Conservation (phyloP, 495 filamentous ascomycete species). For the Trichoderma orchidacearum region DNA sequence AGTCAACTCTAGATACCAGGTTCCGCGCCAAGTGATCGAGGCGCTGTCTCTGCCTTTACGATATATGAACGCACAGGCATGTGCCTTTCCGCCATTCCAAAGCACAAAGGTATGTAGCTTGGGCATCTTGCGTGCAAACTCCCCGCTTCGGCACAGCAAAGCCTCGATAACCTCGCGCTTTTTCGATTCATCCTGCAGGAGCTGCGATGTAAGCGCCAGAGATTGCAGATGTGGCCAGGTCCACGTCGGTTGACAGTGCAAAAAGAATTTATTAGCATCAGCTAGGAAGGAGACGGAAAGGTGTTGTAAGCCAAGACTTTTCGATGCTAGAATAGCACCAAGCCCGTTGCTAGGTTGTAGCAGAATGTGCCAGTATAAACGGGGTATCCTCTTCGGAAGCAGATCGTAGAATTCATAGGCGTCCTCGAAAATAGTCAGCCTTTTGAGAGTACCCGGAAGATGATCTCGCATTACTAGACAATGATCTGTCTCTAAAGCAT, state of each 20-base stretch:
- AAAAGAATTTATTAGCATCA: background rate
- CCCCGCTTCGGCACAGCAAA: background rate
- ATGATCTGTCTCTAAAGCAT: background rate
- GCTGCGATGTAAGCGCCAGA: background rate
- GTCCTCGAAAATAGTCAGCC: background rate
- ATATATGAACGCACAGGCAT: conserved; percentile 18
- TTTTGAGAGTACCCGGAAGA: background rate
- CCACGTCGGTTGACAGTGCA: background rate
- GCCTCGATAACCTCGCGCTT: background rate
- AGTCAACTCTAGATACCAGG: conserved; percentile 12
- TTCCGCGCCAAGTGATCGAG: conserved; percentile 15
- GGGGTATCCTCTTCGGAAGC: background rate
- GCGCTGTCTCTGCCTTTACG: conserved; percentile 6
- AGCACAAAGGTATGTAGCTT: conserved; percentile 14
- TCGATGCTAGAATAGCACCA: background rate
- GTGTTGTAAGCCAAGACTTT: background rate
- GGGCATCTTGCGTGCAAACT: conserved; percentile 9
- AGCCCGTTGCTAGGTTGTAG: too few relatives aligned
- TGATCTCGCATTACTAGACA: background rate
- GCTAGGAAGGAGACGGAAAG: background rate
- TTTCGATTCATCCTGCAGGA: background rate
- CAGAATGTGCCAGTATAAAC: too few relatives aligned
- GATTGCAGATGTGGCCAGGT: background rate
- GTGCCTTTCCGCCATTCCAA: conserved; percentile 14
- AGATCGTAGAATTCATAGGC: background rate